Conservation (phyloP, 352 stramenopile species). For the Pythium rhizo-oryzae region DNA sequence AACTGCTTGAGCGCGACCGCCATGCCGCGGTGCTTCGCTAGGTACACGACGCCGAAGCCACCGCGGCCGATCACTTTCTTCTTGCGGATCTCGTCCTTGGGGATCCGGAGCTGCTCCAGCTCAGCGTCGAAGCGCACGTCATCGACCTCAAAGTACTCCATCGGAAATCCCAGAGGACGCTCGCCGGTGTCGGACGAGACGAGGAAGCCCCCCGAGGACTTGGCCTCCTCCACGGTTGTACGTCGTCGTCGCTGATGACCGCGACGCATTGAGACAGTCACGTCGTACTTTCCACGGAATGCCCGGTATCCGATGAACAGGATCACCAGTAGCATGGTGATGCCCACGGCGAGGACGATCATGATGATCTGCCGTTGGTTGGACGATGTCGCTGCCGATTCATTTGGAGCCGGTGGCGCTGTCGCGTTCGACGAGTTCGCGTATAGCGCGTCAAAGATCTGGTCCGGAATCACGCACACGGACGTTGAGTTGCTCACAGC, state of each 20-base stretch:
- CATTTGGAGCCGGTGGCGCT: background rate
- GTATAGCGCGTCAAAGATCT: conserved; percentile 21
- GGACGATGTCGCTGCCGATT: background rate
- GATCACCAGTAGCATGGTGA: conserved; percentile 9
- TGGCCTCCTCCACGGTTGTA: background rate
- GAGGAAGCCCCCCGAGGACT: conserved; percentile 1
- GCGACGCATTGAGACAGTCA: background rate
- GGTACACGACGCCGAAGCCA: conserved; percentile 29
- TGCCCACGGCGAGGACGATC: conserved; percentile 3
- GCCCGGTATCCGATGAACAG: conserved; percentile 18
- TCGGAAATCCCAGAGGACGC: conserved; percentile 16
- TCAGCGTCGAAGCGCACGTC: conserved; percentile 27
- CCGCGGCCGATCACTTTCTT: conserved; percentile 23
- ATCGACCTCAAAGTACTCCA: conserved; percentile 23
- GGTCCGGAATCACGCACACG: conserved; percentile 22
- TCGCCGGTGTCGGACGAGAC: conserved; percentile 18
- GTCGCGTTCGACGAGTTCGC: background rate
- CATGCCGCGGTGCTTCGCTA: conserved; percentile 20
- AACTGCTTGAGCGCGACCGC: conserved; percentile 31
- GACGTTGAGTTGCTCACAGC: background rate
- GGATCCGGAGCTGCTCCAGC: conserved; percentile 13
- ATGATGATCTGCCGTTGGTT: conserved; percentile 8
- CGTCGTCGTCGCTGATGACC: background rate
- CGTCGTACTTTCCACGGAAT: conserved; percentile 4
- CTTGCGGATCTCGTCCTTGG: conserved; percentile 20